Conservation (phyloP, 805 yeast species). For the Clavispora santaluciae region DNA sequence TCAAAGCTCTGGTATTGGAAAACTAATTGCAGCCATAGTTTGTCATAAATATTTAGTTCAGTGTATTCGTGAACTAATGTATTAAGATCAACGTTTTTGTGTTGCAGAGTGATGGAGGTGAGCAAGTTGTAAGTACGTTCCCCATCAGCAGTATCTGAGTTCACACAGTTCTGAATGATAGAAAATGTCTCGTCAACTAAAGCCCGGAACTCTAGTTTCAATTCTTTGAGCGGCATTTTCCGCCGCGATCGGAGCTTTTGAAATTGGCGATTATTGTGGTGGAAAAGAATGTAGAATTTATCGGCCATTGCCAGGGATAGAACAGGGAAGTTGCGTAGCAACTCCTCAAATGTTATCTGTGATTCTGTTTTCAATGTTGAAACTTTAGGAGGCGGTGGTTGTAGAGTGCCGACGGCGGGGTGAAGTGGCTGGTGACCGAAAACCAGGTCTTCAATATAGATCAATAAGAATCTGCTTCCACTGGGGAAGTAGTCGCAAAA, state of each 20-base stretch:
- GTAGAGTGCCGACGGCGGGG: background rate
- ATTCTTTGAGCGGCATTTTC: constrained; percentile 21
- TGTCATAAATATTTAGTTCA: constrained; percentile 63
- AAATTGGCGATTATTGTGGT: constrained; percentile 35
- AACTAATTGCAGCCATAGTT: constrained; percentile 52
- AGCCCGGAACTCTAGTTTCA: constrained; percentile 27
- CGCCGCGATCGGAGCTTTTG: constrained; percentile 27
- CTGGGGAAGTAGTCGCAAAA: constrained; percentile 58
- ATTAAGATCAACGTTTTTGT: constrained; percentile 44
- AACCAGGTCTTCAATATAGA: constrained; percentile 45
- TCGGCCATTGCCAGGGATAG: constrained; percentile 37
- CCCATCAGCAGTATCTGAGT: constrained; percentile 29
- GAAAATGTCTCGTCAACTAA: constrained; percentile 32
- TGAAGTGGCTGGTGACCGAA: constrained; percentile 5
- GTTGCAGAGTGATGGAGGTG: constrained; percentile 23
- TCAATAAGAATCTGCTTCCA: constrained; percentile 51
- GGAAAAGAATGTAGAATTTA: constrained; percentile 34
- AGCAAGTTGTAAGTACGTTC: constrained; percentile 30
- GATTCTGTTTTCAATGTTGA: background rate
- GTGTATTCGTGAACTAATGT: constrained; percentile 63
- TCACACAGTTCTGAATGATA: constrained; percentile 37
- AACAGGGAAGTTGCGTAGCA: constrained; percentile 35
- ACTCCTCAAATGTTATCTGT: constrained; percentile 29
- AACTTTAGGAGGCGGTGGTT: background rate
- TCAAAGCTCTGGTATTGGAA: constrained; percentile 25